Evolutionary conservation across 2,329 filamentous ascomycete species (phyloP).

Genomic region (Mollisia scopiformis): DNA sequence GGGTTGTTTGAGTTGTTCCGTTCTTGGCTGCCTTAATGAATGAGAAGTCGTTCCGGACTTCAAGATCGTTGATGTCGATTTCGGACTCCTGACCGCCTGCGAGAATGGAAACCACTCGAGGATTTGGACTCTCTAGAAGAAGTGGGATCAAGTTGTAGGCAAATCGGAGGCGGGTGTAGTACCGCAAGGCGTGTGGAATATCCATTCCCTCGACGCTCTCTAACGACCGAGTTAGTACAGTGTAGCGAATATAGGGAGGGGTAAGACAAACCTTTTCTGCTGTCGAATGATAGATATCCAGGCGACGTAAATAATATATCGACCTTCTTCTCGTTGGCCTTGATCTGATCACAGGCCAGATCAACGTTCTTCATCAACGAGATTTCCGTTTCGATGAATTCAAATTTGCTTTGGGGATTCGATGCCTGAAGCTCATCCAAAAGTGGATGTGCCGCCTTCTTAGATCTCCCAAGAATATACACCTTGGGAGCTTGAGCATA

Average conservation of each 20-base stretch:
- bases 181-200: constrained; percentile 51
- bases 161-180: constrained; percentile 62
- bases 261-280: constrained; percentile 31
- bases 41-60: constrained; percentile 37
- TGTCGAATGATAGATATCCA: constrained; percentile 39
- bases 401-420: constrained; percentile 47
- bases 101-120: constrained; percentile 58
- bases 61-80: constrained; percentile 48
- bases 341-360: constrained; percentile 48
- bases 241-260: no score
- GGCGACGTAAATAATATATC: constrained; percentile 51
- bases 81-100: constrained; percentile 56
- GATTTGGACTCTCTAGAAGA: constrained; percentile 46
- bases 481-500: constrained; percentile 45
- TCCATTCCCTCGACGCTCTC: constrained; percentile 62
- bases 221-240: constrained; percentile 27
- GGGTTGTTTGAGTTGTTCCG: constrained; percentile 53
- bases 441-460: constrained; percentile 33
- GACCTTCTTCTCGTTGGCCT: constrained; percentile 44
- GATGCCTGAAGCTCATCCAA: constrained; percentile 44
- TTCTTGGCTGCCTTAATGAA: constrained; percentile 47
- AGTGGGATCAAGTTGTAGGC: constrained; percentile 59
- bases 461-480: constrained; percentile 56
- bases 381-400: constrained; percentile 53
- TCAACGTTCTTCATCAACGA: constrained; percentile 55